Base-by-base conservation (phyloP, 352 stramenopile species). In the Pythium chondricola region DNA sequence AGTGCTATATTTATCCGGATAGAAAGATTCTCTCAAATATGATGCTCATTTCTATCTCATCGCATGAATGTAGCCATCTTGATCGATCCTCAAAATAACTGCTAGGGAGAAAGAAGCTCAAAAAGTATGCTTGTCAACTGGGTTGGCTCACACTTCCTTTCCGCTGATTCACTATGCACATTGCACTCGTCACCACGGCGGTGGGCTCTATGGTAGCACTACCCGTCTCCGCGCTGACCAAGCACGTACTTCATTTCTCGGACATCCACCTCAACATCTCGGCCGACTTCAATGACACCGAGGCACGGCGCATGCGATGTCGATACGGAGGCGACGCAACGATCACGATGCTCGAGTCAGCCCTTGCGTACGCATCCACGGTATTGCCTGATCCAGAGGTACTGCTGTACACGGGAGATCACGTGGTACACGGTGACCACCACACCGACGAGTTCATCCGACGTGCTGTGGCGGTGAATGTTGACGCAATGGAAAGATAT, bases 251-350 rank as follows among this genome's bases (percentile, higher is more conserved):
- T 31, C 80, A 94, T 61, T 88, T 92, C 50, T 91, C 81, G 13
- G 83, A 94, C 55, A 79, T 93, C 21, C 80, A 94, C 46, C 61
- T 94, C 13, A 92, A 94, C 46, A 61, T 88, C 44, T 88, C 81
- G 6, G 37, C 43, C 17, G 67, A 60, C 17, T 53, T 81, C 11
- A 51, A 71, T 16, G 45, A 53, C 0, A 24, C 21, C 6, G 65
- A 83, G 24, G 69, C 67, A 22, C 63, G 60, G 14, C 47, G 40
- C 22, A 59, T 77, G 20, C 68, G 61, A 6, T 71, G 69, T 40
- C 60, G 52, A 20, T 88, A 90, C 48, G 70, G 64, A 30, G 47
- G 60, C 16, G 78, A 91, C 46, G 62, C 76, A 2, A 65, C 83
- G 0, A 42, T 88, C 26, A 36, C 43, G 32, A 52, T 95, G 20